Percentiles rank a stretch among this genome's conserved stretches.
These are phyloP conservation scores for Geotrichum citri-aurantii DNA, from an alignment of 1,139 yeast genomes.

Conservation along the genomic window DNA sequence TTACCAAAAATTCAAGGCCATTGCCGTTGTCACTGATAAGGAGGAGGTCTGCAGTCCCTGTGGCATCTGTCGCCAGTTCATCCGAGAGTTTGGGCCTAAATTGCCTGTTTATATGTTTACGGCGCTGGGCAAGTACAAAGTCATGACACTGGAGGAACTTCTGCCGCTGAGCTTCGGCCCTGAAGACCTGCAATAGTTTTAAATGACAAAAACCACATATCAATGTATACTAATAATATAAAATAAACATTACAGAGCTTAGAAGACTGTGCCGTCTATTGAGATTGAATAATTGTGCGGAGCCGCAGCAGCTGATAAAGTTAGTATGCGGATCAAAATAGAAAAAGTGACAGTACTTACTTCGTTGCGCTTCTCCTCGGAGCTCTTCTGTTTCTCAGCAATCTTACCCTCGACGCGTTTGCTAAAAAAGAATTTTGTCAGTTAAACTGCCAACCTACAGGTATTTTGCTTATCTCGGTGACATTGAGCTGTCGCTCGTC, in stretches of 20 bases:
- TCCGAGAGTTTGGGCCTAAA: slow-evolving; percentile 58
- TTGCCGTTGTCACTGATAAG: slow-evolving; percentile 68
- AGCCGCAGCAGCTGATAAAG: slow-evolving; percentile 24
- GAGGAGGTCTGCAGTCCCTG: slow-evolving; percentile 71
- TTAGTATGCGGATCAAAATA: not conserved
- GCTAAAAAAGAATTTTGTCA: slow-evolving; percentile 14
- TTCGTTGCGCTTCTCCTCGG: slow-evolving; percentile 34
- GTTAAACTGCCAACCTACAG: not conserved
- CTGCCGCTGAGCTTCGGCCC: slow-evolving; percentile 89
- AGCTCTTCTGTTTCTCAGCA: slow-evolving; percentile 30
- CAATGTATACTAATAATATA: not conserved
- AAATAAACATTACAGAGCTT: not conserved
- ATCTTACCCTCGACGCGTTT: slow-evolving; percentile 36
- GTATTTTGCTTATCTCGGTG: not conserved
- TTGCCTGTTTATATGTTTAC: slow-evolving; percentile 33
- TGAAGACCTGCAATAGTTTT: slow-evolving; percentile 43
- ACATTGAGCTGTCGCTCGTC: not conserved
- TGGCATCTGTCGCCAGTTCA: slow-evolving; percentile 88
- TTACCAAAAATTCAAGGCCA: slow-evolving; percentile 43
- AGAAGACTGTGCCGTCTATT: not conserved
- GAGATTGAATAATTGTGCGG: slow-evolving; percentile 20
- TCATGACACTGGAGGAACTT: slow-evolving; percentile 51
- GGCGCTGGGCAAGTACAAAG: slow-evolving; percentile 26
- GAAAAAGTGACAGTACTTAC: slow-evolving; percentile 21
- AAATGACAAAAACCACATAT: not conserved